Base-by-base conservation (phyloP, 257 asterid genomes). In the Solanum habrochaites region DNA sequence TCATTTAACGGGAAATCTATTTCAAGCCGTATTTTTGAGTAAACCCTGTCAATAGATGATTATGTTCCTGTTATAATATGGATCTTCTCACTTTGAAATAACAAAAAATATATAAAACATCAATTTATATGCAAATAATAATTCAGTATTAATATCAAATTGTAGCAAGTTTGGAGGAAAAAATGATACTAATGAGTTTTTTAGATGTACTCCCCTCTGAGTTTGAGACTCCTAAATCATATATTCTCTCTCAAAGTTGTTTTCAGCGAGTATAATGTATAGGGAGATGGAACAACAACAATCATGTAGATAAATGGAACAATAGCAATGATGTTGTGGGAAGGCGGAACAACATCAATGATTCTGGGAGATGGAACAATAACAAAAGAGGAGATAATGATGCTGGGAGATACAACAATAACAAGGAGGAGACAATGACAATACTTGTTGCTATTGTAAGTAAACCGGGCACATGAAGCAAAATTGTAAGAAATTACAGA, bases 1-100 rank as follows among this genome's bases (percentile, higher is more conserved):
- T 71, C 87, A 66, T 88, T 73, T 43, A 86, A 60, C 4, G 83
- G 25, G 56, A 85, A 88, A 58, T 93, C 91, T 95, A 93, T 94
- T 80, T 85, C 20, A 31, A 27, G 39, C 3, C 2, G 9, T 29
- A 72, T 42, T 75, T 62, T 77, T 70, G 66, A 43, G 15, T 77
- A 15, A 43, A 25, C 83, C 60, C 15, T 43, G 27, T 43, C 10
- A 42, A 43, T 8, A 77, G 60, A 43, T 77, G 15, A 45, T 2
- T 27, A 2, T 14, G 25, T 18, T 80, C 11, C 42, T 29, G 25
- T 29, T 8, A 78, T 27, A 45, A 25, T 15, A 45, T n/a, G 62
- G 37, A 77, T 39, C 40, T 77, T 45, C 12, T 43, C 83, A 25
- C 62, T 45, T 25, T 43, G 39, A 78, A 43, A 27, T 27, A 27